These are phyloP conservation scores for Parachlorella kessleri DNA, from an alignment of 139 green algal species.

Conservation along the genomic window DNA sequence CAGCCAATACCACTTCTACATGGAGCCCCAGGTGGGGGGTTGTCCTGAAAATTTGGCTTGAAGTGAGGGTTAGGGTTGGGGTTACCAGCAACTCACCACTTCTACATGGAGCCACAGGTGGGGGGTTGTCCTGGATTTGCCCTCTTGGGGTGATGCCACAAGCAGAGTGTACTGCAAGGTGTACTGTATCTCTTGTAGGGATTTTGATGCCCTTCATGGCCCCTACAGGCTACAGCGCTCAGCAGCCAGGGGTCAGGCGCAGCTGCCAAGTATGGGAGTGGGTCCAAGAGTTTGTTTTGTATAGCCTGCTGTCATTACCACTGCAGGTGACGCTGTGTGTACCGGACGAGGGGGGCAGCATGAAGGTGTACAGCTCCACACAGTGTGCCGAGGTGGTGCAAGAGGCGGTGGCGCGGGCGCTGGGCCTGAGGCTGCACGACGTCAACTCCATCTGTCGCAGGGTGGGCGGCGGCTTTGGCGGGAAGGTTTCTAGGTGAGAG, in stretches of 20 bases:
- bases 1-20: constrained; percentile 59
- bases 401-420: constrained; percentile 28
- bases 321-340: constrained; percentile 39
- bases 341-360: constrained; percentile 53
- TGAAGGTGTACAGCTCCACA: constrained; percentile 48
- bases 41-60: too few relatives aligned
- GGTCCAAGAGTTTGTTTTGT: background rate
- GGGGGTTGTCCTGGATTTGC: too few relatives aligned
- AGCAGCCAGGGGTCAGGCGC: too few relatives aligned
- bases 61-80: background rate
- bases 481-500: constrained; percentile 74
- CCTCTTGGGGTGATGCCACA: too few relatives aligned
- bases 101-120: constrained; percentile 72
- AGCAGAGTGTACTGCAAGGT: too few relatives aligned
- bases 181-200: too few relatives aligned
- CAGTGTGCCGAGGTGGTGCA: constrained; percentile 49
- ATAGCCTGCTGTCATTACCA: background rate
- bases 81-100: constrained; percentile 40
- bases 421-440: constrained; percentile 48
- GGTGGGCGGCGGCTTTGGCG: constrained; percentile 72
- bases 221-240: too few relatives aligned
- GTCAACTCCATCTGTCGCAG: constrained; percentile 45
- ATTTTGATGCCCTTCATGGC: too few relatives aligned
- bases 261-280: too few relatives aligned
- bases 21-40: constrained; percentile 66